Evolutionary conservation across 2,329 filamentous ascomycete species (phyloP), one percentile per base, ranked within the genome.

Genomic region (Talaromyces atroroseus): DNA sequence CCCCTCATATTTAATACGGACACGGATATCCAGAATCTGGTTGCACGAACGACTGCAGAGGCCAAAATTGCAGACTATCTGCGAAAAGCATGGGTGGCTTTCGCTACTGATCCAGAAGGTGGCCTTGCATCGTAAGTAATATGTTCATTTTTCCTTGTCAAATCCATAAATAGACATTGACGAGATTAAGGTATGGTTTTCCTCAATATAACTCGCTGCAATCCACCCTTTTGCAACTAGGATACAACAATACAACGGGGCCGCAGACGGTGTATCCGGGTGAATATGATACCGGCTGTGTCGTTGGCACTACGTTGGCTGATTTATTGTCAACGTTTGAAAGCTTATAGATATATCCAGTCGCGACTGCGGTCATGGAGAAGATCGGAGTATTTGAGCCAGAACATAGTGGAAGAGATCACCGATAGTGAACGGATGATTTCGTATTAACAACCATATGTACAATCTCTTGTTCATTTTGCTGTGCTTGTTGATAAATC

Each of bases 31-130:
- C 38, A 47, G n/a, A 40, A 23, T 26, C 8, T 51, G 18, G 40
- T 47, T 10, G 16, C 14, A 10, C 18, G 54, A n/a, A 56, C 54
- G 3, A 2, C 20, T 32, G 26, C 29, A 6, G 47, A 56, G 40
- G 20, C 4, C 14, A 5, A 21, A 7, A 51, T 56, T 29, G 47
- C 54, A 12, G 48, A 51, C 5, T 51, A 56, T 45, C 21, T 56
- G 20, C 49, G 54, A 29, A 50, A 50, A 14, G 46, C 46, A 24
- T 56, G 54, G 54, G 54, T 56, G n/a, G 36, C 40, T 2, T 56
- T 56, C 47, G 54, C 47, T n/a, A 38, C 18, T 16, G 48, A 56
- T n/a, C 54, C 54, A 20, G 38, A 56, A 16, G 38, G 23, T 7
- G 54, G 54, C 8, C 49, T 56, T 5, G 21, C 26, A n/a, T 24